These are phyloP conservation scores for Parmales sp. DNA, from an alignment of 108 stramenopile genomes.

Conservation along the genomic window DNA sequence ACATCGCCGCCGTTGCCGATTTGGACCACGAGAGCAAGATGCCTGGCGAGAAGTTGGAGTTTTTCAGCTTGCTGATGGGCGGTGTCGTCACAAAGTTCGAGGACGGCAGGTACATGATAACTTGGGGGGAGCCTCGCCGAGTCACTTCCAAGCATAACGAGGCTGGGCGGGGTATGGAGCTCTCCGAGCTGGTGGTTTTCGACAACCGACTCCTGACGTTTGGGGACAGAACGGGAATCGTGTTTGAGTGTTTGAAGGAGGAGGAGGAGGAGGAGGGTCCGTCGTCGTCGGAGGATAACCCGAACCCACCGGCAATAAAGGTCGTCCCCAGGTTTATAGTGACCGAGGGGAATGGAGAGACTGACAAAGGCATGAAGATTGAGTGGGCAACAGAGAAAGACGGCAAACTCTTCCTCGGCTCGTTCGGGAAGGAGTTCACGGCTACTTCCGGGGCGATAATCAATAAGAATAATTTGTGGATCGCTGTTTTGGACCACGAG, in stretches of 20 bases:
- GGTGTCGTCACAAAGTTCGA: constrained; percentile 45
- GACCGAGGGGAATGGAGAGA: constrained; percentile 82
- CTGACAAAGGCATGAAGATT: constrained; percentile 92
- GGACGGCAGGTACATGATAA: constrained; percentile 37
- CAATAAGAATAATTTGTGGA: constrained; percentile 86
- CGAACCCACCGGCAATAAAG: constrained; percentile 31
- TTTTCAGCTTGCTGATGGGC: constrained; percentile 51
- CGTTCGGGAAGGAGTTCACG: constrained; percentile 81
- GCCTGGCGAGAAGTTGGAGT: constrained; percentile 52
- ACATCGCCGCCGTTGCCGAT: constrained; percentile 75
- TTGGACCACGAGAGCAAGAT: constrained; percentile 57
- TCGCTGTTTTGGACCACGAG: constrained; percentile 54
- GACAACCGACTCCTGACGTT: constrained; percentile 71
- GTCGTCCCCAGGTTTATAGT: constrained; percentile 80
- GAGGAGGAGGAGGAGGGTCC: background rate
- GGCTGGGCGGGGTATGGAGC: constrained; percentile 86
- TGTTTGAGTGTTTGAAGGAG: constrained; percentile 74
- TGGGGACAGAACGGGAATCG: constrained; percentile 90
- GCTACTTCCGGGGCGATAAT: constrained; percentile 56
- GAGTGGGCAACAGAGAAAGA: constrained; percentile 91
- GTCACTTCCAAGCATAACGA: constrained; percentile 81
- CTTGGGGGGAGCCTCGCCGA: constrained; percentile 39
- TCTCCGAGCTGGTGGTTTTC: constrained; percentile 73
- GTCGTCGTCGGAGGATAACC: background rate
- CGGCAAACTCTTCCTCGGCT: constrained; percentile 73